Evolutionary conservation across 23 red algal species (phyloP), one percentile per base, ranked within the genome.

Genomic region (Gracilaria caudata): DNA sequence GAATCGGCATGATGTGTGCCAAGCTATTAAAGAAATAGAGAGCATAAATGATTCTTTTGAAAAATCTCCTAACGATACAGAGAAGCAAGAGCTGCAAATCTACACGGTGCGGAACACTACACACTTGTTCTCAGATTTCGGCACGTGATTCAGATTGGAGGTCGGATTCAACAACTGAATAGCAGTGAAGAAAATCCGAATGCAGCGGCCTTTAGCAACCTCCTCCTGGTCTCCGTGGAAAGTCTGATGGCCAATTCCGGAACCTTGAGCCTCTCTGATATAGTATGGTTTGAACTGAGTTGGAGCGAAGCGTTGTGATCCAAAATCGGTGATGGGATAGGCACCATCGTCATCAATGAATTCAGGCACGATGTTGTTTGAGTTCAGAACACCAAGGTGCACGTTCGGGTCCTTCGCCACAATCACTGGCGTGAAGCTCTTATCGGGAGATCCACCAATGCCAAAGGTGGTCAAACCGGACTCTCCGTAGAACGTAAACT

Each of bases 251-350:
- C 79, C 79, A 45, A 83, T 68, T 33, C 79, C 79, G 3, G 79
- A 83, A 25, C 56, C 79, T 36, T 46, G 43, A 5, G 14, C 33
- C 30, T 83, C 10, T 57, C 29, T 20, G 1, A 83, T 39, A 5
- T 34, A 32, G 20, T 14, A 44, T 38, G 79, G 79, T 57, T 83
- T 83, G 79, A 83, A 65, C 28, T 83, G 79, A 39, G 79, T 83
- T 26, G 56, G 79, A 0, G 79, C 34, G 19, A 83, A 83, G 4
- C 26, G 74, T 11, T 79, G 44, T 9, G 74, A 79, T 35, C 74
- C 46, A 29, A 79, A 57, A 21, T 79, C 30, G 25, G 51, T 79
- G 51, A 79, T 79, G 19, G 74, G 74, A 3, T 55, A 56, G 24
- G 30, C 46, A 1, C 44, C 51, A 35, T 3, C 1, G 25, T 57